phyloP scores from a whole-genome alignment of 495 filamentous ascomycete species.

The Penicillium parvum region DNA sequence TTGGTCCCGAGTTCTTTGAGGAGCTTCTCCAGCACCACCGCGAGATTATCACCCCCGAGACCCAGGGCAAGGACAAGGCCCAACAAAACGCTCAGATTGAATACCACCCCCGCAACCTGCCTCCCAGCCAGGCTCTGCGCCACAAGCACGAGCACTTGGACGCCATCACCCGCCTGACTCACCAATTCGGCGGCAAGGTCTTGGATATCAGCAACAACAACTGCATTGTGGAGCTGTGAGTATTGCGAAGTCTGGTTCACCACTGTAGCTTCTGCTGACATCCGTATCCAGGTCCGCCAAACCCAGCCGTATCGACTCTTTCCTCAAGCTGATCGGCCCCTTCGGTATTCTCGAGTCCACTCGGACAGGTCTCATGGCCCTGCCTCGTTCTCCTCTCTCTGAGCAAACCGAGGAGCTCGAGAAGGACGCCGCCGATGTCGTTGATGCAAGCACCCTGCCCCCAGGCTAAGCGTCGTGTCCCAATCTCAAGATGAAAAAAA shows the following conservation, averaged over 20 bases:
- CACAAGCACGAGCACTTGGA: constrained; percentile 97
- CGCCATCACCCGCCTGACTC: constrained; percentile 89
- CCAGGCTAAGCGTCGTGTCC: constrained; percentile 62
- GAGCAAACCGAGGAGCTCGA: constrained; percentile 66
- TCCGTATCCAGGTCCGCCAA: constrained; percentile 69
- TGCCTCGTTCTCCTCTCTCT: constrained; percentile 86
- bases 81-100: constrained; percentile 31
- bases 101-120: constrained; percentile 83
- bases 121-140: constrained; percentile 79
- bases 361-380: constrained; percentile 90
- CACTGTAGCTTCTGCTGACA: constrained; percentile 2
- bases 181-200: constrained; percentile 97
- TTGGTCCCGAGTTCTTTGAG: constrained; percentile 97
- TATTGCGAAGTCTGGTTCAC: no score
- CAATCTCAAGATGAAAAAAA: constrained; percentile 13
- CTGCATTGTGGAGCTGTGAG: constrained; percentile 96
- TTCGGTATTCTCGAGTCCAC: constrained; percentile 96
- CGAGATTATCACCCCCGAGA: constrained; percentile 54
- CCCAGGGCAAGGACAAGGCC: constrained; percentile 26
- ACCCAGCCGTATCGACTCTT: constrained; percentile 88
- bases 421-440: constrained; percentile 84
- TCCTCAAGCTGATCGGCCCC: constrained; percentile 91
- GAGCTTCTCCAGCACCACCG: constrained; percentile 92
- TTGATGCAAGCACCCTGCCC: constrained; percentile 87
- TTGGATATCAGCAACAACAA: constrained; percentile 96